Evolutionary conservation across 495 filamentous ascomycete genomes (phyloP).

Genomic region (Penicillium manginii): DNA sequence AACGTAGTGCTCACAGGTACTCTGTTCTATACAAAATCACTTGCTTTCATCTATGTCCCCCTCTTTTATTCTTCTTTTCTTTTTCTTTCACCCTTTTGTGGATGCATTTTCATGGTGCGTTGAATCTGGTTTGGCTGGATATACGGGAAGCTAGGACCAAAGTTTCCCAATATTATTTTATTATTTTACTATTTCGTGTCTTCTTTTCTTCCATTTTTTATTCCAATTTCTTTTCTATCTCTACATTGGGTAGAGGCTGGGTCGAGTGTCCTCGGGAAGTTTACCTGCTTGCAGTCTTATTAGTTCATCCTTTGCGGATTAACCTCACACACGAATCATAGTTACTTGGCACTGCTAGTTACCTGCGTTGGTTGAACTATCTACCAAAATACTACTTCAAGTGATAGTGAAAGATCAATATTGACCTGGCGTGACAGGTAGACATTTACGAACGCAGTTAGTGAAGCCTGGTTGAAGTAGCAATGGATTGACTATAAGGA

Average conservation of each 20-base stretch:
- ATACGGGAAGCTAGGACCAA: conserved; percentile 21
- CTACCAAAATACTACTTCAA: background rate
- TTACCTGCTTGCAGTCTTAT: too few species aligned
- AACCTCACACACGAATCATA: background rate
- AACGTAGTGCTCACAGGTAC: background rate
- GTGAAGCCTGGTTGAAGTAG: too few species aligned
- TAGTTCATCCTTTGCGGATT: too few species aligned
- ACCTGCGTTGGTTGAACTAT: too few species aligned
- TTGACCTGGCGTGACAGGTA: too few species aligned
- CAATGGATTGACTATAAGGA: too few species aligned
- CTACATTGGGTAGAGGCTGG: too few species aligned
- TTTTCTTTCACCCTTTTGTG: background rate
- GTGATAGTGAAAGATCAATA: too few species aligned
- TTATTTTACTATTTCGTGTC: background rate
- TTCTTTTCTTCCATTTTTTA: background rate
- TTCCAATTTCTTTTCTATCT: too few species aligned
- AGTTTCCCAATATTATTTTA: conserved; percentile 6
- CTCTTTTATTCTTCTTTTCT: background rate
- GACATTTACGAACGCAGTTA: too few species aligned
- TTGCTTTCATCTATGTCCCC: background rate
- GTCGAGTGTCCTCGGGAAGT: too few species aligned
- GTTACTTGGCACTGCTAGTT: too few species aligned
- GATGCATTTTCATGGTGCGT: conserved; percentile 6
- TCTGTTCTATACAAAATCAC: background rate
- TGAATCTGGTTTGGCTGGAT: conserved; percentile 20